Conservation (phyloP, 768 basidiomycete species). For the Mycena amicta region DNA sequence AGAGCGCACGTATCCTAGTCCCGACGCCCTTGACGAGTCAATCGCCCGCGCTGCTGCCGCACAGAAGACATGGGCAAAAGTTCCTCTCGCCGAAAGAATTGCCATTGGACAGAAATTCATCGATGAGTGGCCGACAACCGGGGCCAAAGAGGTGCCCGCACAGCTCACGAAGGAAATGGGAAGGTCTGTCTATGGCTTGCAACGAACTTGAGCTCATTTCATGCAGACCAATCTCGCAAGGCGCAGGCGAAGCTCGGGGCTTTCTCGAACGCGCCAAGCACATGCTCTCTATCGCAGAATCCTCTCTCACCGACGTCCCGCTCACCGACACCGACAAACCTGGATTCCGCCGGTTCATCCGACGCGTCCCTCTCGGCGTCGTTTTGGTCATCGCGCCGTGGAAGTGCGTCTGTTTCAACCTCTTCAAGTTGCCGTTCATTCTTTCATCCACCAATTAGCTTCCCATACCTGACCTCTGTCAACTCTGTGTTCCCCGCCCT, state of each 20-base stretch:
- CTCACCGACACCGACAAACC: constrained; percentile 80
- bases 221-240: constrained; percentile 75
- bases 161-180: constrained; percentile 94
- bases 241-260: constrained; percentile 77
- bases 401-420: constrained; percentile 81
- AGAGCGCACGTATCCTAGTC: constrained; percentile 63
- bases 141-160: constrained; percentile 58
- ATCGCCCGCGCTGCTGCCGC: constrained; percentile 63
- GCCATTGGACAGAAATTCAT: constrained; percentile 60
- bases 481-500: constrained; percentile 93
- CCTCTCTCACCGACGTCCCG: constrained; percentile 71
- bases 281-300: constrained; percentile 81
- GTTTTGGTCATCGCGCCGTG: constrained; percentile 88
- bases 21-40: constrained; percentile 60
- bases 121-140: constrained; percentile 51
- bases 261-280: constrained; percentile 81
- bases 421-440: too few species aligned
- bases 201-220: background rate
- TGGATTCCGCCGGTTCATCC: constrained; percentile 83
- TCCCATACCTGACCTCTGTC: constrained; percentile 86
- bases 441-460: too few species aligned
- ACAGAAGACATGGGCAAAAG: constrained; percentile 74
- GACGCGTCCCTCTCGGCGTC: constrained; percentile 82
- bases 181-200: constrained; percentile 51
- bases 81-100: constrained; percentile 71